phyloP scores from a whole-genome alignment of 352 stramenopile genomes.

The Stramenopiles sp. region DNA sequence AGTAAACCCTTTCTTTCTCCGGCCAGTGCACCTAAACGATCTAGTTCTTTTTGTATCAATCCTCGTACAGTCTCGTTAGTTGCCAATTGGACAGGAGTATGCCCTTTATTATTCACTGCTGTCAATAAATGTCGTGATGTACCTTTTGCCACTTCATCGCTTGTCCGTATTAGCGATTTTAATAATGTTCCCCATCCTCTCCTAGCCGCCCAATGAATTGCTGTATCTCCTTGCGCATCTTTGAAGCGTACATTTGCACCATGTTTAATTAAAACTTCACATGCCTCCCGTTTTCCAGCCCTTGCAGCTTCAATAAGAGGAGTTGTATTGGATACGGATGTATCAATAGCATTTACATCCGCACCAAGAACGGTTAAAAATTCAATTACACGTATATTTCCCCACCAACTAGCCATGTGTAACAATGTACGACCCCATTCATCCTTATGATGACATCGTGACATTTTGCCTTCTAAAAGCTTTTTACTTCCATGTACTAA shows the following conservation, averaged over 20 bases:
- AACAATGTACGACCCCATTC: conserved; percentile 39
- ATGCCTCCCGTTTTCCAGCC: conserved; percentile 29
- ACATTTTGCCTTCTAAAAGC: conserved; percentile 8
- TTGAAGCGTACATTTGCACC: conserved; percentile 27
- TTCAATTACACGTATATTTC: conserved; percentile 20
- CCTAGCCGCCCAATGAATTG: conserved; percentile 41
- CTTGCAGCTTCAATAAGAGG: conserved; percentile 37
- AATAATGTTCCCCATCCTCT: conserved; percentile 30
- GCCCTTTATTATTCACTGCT: no score
- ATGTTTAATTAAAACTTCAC: conserved; percentile 28
- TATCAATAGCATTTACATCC: conserved; percentile 33
- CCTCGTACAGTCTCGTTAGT: no score
- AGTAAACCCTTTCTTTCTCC: no score
- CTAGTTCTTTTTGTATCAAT: no score
- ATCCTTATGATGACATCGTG: no score
- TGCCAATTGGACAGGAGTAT: no score
- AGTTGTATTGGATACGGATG: conserved; percentile 29
- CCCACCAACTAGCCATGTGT: conserved; percentile 35
- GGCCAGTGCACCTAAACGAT: no score
- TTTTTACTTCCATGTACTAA: conserved; percentile 32
- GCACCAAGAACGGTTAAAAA: conserved; percentile 32
- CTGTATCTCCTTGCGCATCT: conserved; percentile 39
- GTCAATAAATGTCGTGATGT: no score
- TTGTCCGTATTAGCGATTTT: no score
- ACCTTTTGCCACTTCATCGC: no score